Evolutionary conservation across 2,329 filamentous ascomycete species (phyloP).

Genomic region (Fonsecaea pugnacius): DNA sequence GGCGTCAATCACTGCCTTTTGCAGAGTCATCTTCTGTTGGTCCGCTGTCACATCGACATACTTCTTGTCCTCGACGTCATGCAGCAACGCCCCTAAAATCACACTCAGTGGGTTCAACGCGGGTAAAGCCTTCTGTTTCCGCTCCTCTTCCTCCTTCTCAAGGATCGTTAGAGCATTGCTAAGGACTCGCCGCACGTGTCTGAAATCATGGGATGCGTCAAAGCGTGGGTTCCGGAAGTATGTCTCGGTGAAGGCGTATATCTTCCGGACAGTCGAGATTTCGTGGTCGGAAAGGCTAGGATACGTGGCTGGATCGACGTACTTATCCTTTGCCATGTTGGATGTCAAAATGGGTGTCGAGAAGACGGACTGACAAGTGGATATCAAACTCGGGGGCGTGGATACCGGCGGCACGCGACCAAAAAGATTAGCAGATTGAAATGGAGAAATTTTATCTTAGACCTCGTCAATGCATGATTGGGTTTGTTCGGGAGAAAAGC

Average conservation of each 20-base stretch:
- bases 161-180: slow-evolving; percentile 72
- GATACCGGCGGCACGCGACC: slow-evolving; percentile 1
- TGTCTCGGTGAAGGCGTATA: slow-evolving; percentile 34
- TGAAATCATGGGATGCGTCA: slow-evolving; percentile 86
- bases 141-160: slow-evolving; percentile 48
- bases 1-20: slow-evolving; percentile 27
- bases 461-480: neutral
- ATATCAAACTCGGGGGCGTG: neutral
- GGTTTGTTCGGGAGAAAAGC: neutral
- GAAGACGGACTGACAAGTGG: neutral
- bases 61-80: slow-evolving; percentile 41
- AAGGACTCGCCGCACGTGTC: slow-evolving; percentile 79
- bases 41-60: slow-evolving; percentile 30
- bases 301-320: slow-evolving; percentile 33
- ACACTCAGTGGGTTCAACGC: slow-evolving; percentile 33
- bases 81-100: slow-evolving; percentile 38
- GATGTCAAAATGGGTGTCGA: neutral
- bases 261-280: slow-evolving; percentile 27
- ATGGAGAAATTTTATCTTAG: neutral
- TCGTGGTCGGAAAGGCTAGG: slow-evolving; percentile 32
- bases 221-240: slow-evolving; percentile 38
- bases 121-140: slow-evolving; percentile 22
- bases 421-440: neutral
- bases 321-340: slow-evolving; percentile 24
- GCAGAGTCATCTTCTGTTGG: slow-evolving; percentile 21